Evolutionary conservation across 2,329 filamentous ascomycete species (phyloP).

Genomic region (Aspergillus calidoustus): DNA sequence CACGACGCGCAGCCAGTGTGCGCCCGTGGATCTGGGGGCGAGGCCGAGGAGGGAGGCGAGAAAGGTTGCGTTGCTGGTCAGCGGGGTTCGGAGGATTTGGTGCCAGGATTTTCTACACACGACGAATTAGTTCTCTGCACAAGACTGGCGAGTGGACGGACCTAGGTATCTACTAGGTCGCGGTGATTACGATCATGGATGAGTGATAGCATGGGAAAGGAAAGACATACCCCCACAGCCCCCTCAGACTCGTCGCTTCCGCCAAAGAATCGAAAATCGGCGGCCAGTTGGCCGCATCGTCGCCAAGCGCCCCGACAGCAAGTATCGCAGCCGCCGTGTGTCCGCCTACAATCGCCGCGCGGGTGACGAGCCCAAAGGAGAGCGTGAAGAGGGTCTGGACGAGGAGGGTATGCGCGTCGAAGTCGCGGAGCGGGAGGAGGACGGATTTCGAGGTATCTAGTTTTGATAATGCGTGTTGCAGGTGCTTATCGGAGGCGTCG

Average conservation of each 20-base stretch:
- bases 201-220: not conserved
- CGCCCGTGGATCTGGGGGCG: not conserved
- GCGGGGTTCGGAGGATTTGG: conserved; percentile 24
- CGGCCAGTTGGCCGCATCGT: conserved; percentile 24
- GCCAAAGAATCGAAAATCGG: conserved; percentile 10
- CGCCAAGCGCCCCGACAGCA: conserved; percentile 8
- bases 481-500: conserved; percentile 12
- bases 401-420: not conserved
- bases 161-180: not conserved
- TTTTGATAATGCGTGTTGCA: conserved; percentile 1
- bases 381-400: conserved; percentile 18
- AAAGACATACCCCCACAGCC: conserved; percentile 26
- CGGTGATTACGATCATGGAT: not conserved
- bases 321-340: conserved; percentile 17
- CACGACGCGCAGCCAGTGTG: conserved; percentile 16
- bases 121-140: not conserved
- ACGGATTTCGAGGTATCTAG: conserved; percentile 11
- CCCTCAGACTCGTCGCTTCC: conserved; percentile 7
- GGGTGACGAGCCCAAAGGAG: conserved; percentile 23
- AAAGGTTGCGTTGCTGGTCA: conserved; percentile 23
- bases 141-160: not conserved
- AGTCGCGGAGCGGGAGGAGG: not conserved
- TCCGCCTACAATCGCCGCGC: conserved; percentile 19
- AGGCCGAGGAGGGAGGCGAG: conserved; percentile 17
- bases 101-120: conserved; percentile 25